A percentile compares a stretch with the other conserved stretches of the same genome.
Evolutionary conservation across 192 early-diverging fungal species (phyloP).

Genomic region (Coemansia sp.): DNA sequence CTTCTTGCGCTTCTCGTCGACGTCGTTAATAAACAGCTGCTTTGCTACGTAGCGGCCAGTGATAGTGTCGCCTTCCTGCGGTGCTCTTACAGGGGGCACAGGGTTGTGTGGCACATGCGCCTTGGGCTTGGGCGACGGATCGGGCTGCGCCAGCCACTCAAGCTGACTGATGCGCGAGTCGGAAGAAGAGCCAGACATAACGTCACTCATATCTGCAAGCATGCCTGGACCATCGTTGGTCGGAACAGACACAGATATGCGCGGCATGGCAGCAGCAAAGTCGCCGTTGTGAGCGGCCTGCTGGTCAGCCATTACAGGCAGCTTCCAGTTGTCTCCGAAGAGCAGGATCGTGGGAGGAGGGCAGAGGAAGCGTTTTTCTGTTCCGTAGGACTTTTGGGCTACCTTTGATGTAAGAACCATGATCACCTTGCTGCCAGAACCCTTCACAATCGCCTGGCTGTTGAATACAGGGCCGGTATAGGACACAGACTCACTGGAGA

Average conservation of each 20-base stretch:
- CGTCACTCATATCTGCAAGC: conserved; percentile 12
- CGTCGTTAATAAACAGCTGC: conserved; percentile 83
- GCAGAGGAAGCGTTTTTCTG: conserved; percentile 88
- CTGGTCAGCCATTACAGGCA: conserved; percentile 32
- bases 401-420: conserved; percentile 83
- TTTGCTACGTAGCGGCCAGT: conserved; percentile 78
- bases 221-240: conserved; percentile 26
- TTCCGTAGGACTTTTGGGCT: conserved; percentile 91
- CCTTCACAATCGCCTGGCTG: conserved; percentile 54
- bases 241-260: conserved; percentile 45
- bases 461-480: conserved; percentile 37
- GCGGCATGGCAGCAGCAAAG: conserved; percentile 27
- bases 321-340: conserved; percentile 72
- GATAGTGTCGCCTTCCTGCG: conserved; percentile 51
- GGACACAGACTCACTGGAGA: conserved; percentile 9
- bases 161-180: conserved; percentile 37
- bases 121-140: conserved; percentile 49
- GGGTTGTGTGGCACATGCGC: conserved; percentile 38
- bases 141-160: conserved; percentile 49
- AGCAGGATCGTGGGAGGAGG: conserved; percentile 81
- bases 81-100: conserved; percentile 20
- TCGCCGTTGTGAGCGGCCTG: conserved; percentile 21
- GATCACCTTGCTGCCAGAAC: conserved; percentile 57
- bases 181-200: conserved; percentile 8
- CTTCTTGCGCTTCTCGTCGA: conserved; percentile 79